A percentile compares a stretch with the other conserved stretches of the same genome.
Evolutionary conservation across 306 rosid genomes (phyloP).

Genomic region (peach (Prunus persica)): DNA sequence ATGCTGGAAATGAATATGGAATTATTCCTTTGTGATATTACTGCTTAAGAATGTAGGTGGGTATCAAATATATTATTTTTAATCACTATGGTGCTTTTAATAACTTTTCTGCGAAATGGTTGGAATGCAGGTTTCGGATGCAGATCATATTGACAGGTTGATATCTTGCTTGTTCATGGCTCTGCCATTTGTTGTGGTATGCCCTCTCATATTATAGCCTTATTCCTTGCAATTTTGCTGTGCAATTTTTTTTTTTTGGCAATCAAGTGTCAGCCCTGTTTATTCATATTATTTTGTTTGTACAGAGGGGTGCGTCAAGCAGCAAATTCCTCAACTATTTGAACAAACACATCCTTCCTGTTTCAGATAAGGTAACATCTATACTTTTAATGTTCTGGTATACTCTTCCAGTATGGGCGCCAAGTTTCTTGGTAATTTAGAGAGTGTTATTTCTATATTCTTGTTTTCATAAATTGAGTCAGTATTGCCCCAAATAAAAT

Average conservation of each 20-base stretch:
- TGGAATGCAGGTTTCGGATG: conserved; percentile 75
- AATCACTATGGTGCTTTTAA: conserved; percentile 1
- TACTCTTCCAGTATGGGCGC: neutral
- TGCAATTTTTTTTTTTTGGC: conserved; percentile 4
- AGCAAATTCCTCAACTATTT: conserved; percentile 83
- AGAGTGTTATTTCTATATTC: neutral
- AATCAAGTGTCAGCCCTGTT: neutral
- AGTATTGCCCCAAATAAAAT: neutral
- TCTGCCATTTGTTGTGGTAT: conserved; percentile 90
- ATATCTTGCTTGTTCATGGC: conserved; percentile 93
- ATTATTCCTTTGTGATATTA: neutral
- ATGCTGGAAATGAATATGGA: neutral
- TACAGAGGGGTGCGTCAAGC: conserved; percentile 92
- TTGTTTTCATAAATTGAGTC: neutral
- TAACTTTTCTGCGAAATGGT: conserved; percentile 1
- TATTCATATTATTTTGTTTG: conserved; percentile 13
- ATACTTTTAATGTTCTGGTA: neutral
- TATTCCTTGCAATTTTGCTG: conserved; percentile 3
- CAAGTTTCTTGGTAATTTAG: neutral
- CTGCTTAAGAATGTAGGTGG: neutral
- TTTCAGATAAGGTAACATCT: conserved; percentile 79
- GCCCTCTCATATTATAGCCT: conserved; percentile 13
- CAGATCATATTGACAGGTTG: conserved; percentile 88
- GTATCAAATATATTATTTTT: neutral
- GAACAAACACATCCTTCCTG: conserved; percentile 77